Conservation (phyloP, 305 asterid genomes). For the Salvia sclarea region DNA sequence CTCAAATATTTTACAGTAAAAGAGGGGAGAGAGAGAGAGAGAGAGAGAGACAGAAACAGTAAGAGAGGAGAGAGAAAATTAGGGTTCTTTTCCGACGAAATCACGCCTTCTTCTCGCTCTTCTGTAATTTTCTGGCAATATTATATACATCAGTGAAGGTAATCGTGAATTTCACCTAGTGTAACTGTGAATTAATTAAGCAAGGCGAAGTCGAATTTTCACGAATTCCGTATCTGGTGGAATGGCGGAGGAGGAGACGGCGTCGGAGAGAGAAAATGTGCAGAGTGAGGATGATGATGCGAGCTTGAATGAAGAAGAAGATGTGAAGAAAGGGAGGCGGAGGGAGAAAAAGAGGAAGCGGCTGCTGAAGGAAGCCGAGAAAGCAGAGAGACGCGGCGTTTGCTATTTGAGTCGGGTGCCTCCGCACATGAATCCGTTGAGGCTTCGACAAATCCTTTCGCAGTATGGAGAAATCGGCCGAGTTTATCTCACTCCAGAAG, state of each 20-base stretch:
- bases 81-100: constrained; percentile 23
- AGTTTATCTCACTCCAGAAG: constrained; percentile 79
- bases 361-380: constrained; percentile 50
- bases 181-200: neutral
- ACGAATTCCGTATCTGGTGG: neutral
- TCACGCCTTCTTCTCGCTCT: neutral
- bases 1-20: too few species aligned
- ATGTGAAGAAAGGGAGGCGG: constrained; percentile 28
- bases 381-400: constrained; percentile 67
- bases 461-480: constrained; percentile 78
- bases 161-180: too few species aligned
- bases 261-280: constrained; percentile 23
- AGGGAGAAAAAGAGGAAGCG: constrained; percentile 52
- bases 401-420: constrained; percentile 84
- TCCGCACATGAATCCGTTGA: constrained; percentile 80
- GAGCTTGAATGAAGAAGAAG: constrained; percentile 33
- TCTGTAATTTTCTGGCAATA: neutral
- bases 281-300: constrained; percentile 32
- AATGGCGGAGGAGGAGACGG: constrained; percentile 60
- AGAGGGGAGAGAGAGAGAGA: too few species aligned
- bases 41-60: too few species aligned
- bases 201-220: constrained; percentile 6
- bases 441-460: constrained; percentile 74
- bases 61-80: too few species aligned
- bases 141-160: too few species aligned